phyloP scores from a whole-genome alignment of 176 grass and related monocot genomes.

The Chrysopogon serrulatus region DNA sequence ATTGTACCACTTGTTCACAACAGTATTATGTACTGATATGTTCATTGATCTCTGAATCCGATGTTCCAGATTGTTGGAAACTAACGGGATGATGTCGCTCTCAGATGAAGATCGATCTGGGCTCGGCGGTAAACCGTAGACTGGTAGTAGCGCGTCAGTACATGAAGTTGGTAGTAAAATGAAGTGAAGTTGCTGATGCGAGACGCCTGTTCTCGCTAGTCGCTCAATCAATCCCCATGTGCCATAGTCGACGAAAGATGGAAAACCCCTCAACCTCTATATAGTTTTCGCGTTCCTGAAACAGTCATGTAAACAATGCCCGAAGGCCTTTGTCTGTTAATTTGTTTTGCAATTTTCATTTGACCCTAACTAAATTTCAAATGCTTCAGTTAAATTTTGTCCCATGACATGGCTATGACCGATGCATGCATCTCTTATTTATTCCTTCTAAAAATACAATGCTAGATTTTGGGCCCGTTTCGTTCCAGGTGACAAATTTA shows the following conservation, averaged over 20 bases:
- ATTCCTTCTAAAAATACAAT: background rate
- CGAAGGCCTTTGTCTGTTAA: background rate
- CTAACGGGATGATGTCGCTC: background rate
- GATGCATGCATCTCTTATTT: background rate
- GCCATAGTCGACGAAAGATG: background rate
- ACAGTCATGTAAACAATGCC: background rate
- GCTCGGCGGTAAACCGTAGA: slow-evolving; percentile 3
- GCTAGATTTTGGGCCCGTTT: too few relatives aligned
- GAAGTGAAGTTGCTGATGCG: background rate
- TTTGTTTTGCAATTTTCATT: background rate
- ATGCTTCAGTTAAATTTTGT: background rate
- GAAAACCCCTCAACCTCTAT: background rate
- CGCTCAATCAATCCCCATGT: background rate
- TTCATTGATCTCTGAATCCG: background rate
- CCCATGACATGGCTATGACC: background rate
- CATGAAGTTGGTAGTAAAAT: slow-evolving; percentile 10
- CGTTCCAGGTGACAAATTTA: too few relatives aligned
- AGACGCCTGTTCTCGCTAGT: background rate
- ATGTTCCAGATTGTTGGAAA: slow-evolving; percentile 14
- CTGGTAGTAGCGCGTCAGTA: background rate
- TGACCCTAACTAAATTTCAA: background rate
- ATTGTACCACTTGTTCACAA: background rate
- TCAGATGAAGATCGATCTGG: slow-evolving; percentile 6
- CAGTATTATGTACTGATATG: background rate
- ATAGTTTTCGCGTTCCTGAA: background rate